These are phyloP conservation scores for Trichosanthes truncata DNA, from an alignment of 306 rosid genomes.

Conservation along the genomic window DNA sequence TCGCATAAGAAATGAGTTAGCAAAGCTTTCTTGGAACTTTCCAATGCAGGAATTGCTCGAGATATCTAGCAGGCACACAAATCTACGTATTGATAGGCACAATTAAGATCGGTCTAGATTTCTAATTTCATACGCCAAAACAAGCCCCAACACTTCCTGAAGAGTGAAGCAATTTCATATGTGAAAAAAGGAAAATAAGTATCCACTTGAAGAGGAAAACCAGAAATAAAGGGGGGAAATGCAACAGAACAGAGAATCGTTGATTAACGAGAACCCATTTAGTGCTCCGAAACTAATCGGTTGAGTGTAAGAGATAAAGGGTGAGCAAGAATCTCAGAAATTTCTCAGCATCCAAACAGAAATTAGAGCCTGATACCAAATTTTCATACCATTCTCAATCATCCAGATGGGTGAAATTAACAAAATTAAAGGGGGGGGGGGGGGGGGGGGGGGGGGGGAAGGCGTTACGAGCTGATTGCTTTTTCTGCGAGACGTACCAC, in stretches of 20 bases:
- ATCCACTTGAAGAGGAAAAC: background rate
- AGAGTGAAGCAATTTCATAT: background rate
- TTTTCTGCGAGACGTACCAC: conserved; percentile 28
- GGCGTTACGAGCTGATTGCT: background rate
- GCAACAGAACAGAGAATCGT: background rate
- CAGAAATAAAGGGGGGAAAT: background rate
- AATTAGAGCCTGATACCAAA: background rate
- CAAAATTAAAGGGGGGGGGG: background rate
- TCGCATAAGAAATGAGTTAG: background rate
- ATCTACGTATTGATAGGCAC: background rate
- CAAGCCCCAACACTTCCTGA: background rate
- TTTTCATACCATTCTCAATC: background rate
- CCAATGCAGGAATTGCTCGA: background rate
- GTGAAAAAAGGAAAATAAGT: background rate
- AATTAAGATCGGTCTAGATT: background rate
- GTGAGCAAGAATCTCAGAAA: background rate
- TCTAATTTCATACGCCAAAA: background rate
- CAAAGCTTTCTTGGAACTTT: background rate
- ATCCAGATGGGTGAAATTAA: background rate
- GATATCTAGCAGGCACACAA: background rate
- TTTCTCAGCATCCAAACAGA: background rate
- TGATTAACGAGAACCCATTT: background rate
- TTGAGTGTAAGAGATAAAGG: background rate
- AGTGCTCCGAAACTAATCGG: background rate
- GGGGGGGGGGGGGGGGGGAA: too few relatives aligned